These are phyloP conservation scores for Ascochyta lentis DNA, from an alignment of 2,329 filamentous ascomycete species.

Conservation along the genomic window DNA sequence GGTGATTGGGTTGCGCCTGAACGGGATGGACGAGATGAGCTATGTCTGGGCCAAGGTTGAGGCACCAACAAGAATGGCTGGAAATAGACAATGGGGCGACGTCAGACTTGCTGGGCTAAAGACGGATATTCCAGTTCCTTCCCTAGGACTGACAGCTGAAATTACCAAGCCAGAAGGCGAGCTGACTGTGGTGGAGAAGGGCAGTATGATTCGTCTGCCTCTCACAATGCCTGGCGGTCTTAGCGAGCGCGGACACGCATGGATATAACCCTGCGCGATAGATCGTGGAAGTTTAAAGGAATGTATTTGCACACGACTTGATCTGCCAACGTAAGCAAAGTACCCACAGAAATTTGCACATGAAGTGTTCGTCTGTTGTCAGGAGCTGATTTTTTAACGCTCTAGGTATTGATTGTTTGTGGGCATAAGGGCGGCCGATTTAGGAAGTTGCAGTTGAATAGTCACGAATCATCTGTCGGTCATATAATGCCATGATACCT, in stretches of 20 bases:
- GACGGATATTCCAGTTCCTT: slow-evolving; percentile 31
- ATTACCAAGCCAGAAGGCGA: slow-evolving; percentile 19
- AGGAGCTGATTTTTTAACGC: neutral
- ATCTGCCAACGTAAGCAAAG: neutral
- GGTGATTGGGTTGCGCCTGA: slow-evolving; percentile 34
- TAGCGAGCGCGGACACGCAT: neutral
- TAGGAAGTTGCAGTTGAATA: neutral
- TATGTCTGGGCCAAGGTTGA: slow-evolving; percentile 30
- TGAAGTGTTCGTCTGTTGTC: neutral
- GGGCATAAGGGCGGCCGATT: neutral
- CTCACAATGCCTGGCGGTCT: neutral
- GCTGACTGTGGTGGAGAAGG: slow-evolving; percentile 25
- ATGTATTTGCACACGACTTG: neutral
- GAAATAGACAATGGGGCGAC: slow-evolving; percentile 26
- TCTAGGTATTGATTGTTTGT: neutral
- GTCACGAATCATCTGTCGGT: neutral
- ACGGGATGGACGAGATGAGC: slow-evolving; percentile 34
- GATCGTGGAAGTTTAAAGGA: too few relatives aligned
- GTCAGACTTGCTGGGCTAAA: slow-evolving; percentile 29
- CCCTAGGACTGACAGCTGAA: slow-evolving; percentile 19
- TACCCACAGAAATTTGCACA: neutral
- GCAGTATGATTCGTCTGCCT: slow-evolving; percentile 25
- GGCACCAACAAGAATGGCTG: neutral
- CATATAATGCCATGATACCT: neutral
- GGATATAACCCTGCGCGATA: slow-evolving; percentile 1